Conservation (phyloP, 2,329 filamentous ascomycete species). For the Aspergillus sp. region DNA sequence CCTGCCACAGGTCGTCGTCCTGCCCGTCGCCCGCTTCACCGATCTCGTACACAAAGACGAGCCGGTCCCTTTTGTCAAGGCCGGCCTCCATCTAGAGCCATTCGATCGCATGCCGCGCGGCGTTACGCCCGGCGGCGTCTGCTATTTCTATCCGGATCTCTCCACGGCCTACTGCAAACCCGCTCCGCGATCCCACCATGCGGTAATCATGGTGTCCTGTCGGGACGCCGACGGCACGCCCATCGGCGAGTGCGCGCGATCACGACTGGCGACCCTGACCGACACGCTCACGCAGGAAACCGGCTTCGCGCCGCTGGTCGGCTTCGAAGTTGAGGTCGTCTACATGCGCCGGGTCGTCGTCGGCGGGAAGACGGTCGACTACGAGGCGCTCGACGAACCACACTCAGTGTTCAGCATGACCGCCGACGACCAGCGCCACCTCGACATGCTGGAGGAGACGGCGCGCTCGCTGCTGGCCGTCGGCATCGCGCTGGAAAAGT, state of each 20-base stretch:
- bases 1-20: neutral
- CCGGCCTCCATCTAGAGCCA: neutral
- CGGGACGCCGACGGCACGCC: neutral
- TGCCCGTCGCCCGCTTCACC: neutral
- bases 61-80: neutral
- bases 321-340: conserved; percentile 75
- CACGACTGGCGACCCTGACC: neutral
- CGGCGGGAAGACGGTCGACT: conserved; percentile 20
- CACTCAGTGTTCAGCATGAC: conserved; percentile 61
- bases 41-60: neutral
- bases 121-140: neutral
- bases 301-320: conserved; percentile 47
- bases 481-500: conserved; percentile 23
- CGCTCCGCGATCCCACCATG: neutral
- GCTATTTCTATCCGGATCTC: conserved; percentile 1
- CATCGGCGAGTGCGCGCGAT: conserved; percentile 3
- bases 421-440: conserved; percentile 54
- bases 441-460: conserved; percentile 32
- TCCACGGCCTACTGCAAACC: conserved; percentile 1
- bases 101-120: neutral
- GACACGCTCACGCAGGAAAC: neutral
- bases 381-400: conserved; percentile 55
- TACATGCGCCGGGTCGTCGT: conserved; percentile 53
- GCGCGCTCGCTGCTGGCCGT: conserved; percentile 11
- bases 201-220: neutral